A percentile compares a stretch with the other conserved stretches of the same genome.
Conservation (phyloP, 495 filamentous ascomycete species). For the Penicillium dipodomyicola region DNA sequence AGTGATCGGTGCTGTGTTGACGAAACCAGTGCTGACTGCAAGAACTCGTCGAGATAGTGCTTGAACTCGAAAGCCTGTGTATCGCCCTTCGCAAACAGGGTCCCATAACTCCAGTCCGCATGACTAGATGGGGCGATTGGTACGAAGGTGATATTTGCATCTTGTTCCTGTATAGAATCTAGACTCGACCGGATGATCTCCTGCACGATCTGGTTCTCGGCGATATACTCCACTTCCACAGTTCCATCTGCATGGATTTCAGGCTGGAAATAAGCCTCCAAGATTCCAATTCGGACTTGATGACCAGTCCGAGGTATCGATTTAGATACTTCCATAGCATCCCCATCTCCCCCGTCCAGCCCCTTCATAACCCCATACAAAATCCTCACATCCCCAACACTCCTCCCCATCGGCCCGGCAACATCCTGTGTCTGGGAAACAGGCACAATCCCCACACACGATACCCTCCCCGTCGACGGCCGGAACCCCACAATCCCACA, state of each 20-base stretch:
- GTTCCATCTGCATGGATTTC: conserved; percentile 33
- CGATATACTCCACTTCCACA: conserved; percentile 50
- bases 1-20: conserved; percentile 36
- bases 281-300: conserved; percentile 46
- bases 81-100: conserved; percentile 46
- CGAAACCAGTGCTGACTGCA: conserved; percentile 25
- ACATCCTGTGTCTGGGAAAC: conserved; percentile 62
- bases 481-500: conserved; percentile 60
- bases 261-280: conserved; percentile 38
- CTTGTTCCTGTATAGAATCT: conserved; percentile 24
- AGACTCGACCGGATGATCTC: conserved; percentile 40
- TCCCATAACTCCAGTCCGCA: conserved; percentile 48
- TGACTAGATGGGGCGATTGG: conserved; percentile 42
- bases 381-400: conserved; percentile 51
- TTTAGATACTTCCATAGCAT: background rate
- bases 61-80: conserved; percentile 59
- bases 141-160: conserved; percentile 17
- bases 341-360: background rate
- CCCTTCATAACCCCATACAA: conserved; percentile 56
- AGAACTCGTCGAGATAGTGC: conserved; percentile 49
- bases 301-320: conserved; percentile 35
- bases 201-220: conserved; percentile 56
- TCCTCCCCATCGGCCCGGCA: conserved; percentile 58
- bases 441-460: conserved; percentile 53
- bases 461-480: conserved; percentile 57